A percentile compares a stretch with the other conserved stretches of the same genome.
These are phyloP conservation scores for Microthlaspi erraticum DNA, from an alignment of 345 rosid genomes.

Conservation along the genomic window DNA sequence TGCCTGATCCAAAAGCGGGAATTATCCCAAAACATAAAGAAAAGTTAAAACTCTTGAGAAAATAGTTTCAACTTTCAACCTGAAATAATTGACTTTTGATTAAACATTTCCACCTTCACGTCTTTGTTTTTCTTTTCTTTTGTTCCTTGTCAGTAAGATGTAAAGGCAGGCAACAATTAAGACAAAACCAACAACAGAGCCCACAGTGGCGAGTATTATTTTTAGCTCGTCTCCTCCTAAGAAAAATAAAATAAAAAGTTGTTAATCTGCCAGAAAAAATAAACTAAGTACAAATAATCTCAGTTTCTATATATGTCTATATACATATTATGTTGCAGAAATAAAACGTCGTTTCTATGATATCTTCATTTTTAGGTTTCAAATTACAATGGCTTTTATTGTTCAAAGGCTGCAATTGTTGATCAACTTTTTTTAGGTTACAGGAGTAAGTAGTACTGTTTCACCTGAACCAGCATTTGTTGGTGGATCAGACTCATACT, in stretches of 20 bases:
- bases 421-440: too few species aligned
- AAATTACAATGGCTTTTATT: too few species aligned
- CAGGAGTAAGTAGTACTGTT: not conserved
- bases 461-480: not conserved
- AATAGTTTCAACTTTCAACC: not conserved
- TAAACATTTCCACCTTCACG: not conserved
- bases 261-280: not conserved
- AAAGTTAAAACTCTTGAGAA: not conserved
- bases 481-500: slow-evolving; percentile 24
- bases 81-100: not conserved
- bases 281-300: not conserved
- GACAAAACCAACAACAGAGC: slow-evolving; percentile 13
- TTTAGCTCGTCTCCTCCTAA: slow-evolving; percentile 1
- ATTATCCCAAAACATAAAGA: not conserved
- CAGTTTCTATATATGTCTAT: not conserved
- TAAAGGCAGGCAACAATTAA: slow-evolving; percentile 9
- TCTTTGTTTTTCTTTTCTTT: not conserved
- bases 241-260: not conserved
- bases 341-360: too few species aligned
- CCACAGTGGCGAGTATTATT: not conserved
- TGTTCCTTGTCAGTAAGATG: slow-evolving; percentile 31
- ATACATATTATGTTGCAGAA: not conserved
- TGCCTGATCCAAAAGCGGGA: slow-evolving; percentile 5
- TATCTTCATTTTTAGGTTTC: too few species aligned
- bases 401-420: too few species aligned